phyloP scores from a whole-genome alignment of 2,329 filamentous ascomycete genomes.

The Biscogniauxia sp. region DNA sequence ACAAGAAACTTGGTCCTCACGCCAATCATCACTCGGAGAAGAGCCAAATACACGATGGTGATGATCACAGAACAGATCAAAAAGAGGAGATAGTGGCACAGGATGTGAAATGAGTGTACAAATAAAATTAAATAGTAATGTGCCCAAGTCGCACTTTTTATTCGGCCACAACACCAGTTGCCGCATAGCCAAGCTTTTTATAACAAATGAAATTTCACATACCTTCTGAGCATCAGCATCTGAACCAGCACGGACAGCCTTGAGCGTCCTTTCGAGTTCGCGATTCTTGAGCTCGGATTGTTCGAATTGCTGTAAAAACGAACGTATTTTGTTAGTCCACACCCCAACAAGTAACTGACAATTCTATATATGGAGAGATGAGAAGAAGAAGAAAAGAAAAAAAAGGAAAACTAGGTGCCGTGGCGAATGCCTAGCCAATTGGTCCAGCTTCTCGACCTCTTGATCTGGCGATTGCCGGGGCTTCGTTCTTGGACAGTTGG shows the following conservation, averaged over 20 bases:
- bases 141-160: neutral
- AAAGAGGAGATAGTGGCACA: neutral
- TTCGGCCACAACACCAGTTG: constrained; percentile 1
- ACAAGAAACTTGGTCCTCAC: neutral
- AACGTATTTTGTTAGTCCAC: constrained; percentile 21
- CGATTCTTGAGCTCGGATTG: constrained; percentile 55
- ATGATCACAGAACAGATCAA: neutral
- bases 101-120: neutral
- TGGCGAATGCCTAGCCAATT: constrained; percentile 4
- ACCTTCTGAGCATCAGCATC: constrained; percentile 53
- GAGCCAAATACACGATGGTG: neutral
- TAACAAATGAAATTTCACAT: constrained; percentile 30
- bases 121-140: constrained; percentile 3
- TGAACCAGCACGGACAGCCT: constrained; percentile 49
- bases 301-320: constrained; percentile 51
- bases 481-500: neutral
- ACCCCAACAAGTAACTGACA: neutral
- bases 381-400: neutral
- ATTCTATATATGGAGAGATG: neutral
- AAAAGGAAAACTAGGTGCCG: neutral
- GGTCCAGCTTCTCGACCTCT: constrained; percentile 16
- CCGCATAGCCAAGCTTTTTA: constrained; percentile 1
- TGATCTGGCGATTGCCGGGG: neutral
- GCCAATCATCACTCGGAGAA: neutral
- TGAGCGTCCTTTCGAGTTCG: constrained; percentile 54